phyloP scores from a whole-genome alignment of 148 eudicot species.

The Fagopyrum homotropicum region DNA sequence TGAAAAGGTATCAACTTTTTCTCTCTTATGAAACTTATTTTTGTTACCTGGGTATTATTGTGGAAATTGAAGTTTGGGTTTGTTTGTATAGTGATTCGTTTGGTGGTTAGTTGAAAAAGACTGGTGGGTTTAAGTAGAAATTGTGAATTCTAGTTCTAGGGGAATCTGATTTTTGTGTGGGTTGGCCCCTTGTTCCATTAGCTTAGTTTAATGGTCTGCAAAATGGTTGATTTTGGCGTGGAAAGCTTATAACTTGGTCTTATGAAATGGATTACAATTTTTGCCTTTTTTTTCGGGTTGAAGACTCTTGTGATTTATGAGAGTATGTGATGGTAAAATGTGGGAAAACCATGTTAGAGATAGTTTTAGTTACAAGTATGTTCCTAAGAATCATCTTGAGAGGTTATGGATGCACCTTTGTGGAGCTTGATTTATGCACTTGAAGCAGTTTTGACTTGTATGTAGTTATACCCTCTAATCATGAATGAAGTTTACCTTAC shows the following conservation, averaged over 20 bases:
- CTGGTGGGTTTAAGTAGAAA: not conserved
- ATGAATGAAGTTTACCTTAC: no score
- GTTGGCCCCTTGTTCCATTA: not conserved
- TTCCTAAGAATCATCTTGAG: no score
- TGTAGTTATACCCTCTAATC: no score
- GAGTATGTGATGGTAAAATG: no score
- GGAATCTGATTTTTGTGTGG: not conserved
- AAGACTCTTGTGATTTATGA: no score
- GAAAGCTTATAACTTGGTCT: not conserved
- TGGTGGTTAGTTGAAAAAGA: not conserved
- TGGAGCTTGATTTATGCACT: no score
- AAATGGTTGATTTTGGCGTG: not conserved
- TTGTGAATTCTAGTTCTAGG: not conserved
- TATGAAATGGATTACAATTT: not conserved
- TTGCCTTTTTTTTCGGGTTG: not conserved
- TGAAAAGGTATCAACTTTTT: slow-evolving; percentile 16
- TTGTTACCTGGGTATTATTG: not conserved
- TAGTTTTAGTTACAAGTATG: no score
- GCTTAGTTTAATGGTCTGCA: not conserved
- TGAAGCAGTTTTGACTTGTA: no score
- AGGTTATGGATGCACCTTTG: no score
- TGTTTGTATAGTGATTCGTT: not conserved
- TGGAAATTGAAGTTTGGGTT: not conserved
- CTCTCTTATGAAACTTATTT: not conserved
- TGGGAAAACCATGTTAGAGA: no score